A percentile compares a stretch with the other conserved stretches of the same genome.
Evolutionary conservation across 352 stramenopile species (phyloP).

Genomic region (Halophytophthora polymorphica): DNA sequence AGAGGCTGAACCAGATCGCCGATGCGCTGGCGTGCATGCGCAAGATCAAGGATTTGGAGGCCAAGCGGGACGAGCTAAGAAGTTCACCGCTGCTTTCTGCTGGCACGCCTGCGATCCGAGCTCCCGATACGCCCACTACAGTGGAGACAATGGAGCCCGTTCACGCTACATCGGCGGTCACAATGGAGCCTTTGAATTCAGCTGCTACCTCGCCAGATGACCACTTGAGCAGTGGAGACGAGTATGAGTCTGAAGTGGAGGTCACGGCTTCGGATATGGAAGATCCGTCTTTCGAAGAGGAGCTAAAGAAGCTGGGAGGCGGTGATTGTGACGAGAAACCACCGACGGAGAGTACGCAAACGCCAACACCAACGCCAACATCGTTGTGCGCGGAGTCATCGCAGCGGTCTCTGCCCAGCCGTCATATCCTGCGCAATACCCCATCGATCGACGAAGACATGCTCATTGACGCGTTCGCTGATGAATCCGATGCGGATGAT

Average conservation of each 20-base stretch:
- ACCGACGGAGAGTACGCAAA: neutral
- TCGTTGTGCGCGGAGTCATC: neutral
- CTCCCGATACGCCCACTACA: neutral
- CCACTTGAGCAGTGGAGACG: slow-evolving; percentile 9
- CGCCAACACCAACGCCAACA: neutral
- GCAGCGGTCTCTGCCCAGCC: slow-evolving; percentile 4
- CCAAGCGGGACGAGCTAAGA: slow-evolving; percentile 17
- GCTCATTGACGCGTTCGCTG: slow-evolving; percentile 71
- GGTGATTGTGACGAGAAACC: neutral
- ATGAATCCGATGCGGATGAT: slow-evolving; percentile 37
- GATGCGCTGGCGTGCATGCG: slow-evolving; percentile 58
- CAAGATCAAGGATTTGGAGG: slow-evolving; percentile 57
- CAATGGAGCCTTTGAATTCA: slow-evolving; percentile 14
- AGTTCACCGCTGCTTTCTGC: slow-evolving; percentile 3
- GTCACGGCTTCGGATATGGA: slow-evolving; percentile 61
- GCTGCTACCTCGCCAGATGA: slow-evolving; percentile 4
- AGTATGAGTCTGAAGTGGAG: slow-evolving; percentile 34
- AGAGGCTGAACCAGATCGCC: slow-evolving; percentile 50
- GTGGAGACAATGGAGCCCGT: slow-evolving; percentile 1
- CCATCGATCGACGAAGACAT: slow-evolving; percentile 51
- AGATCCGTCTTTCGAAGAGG: slow-evolving; percentile 43
- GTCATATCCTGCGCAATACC: slow-evolving; percentile 19
- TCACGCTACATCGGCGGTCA: neutral
- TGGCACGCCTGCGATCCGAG: neutral
- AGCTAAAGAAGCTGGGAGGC: slow-evolving; percentile 35